These are phyloP conservation scores for Penicillium pancosmium DNA, from an alignment of 495 filamentous ascomycete genomes.

Conservation along the genomic window DNA sequence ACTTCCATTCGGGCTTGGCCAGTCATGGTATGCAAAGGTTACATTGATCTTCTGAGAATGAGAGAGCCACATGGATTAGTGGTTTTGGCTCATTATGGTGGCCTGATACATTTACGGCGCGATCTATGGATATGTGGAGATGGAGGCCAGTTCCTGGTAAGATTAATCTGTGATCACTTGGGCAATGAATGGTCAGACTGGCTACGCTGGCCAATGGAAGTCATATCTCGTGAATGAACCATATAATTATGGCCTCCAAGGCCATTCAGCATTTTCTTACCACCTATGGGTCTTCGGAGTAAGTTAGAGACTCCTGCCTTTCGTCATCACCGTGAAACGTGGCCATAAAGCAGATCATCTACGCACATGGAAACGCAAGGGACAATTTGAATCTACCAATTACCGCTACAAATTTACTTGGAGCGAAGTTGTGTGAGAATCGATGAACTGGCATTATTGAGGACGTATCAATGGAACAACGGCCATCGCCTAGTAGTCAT, in stretches of 20 bases:
- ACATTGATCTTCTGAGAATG: conserved; percentile 18
- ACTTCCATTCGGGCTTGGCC: conserved; percentile 19
- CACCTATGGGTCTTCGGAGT: no score
- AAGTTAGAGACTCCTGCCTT: no score
- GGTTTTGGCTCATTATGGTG: conserved; percentile 24
- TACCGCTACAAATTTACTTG: no score
- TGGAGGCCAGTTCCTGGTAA: conserved; percentile 19
- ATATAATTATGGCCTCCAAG: not conserved
- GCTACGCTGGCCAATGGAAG: conserved; percentile 15
- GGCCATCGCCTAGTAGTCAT: no score
- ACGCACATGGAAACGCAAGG: no score
- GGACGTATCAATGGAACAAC: no score
- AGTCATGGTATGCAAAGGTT: conserved; percentile 10
- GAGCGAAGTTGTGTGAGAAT: no score
- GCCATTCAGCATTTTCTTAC: not conserved
- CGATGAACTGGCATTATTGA: no score
- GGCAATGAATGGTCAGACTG: conserved; percentile 20
- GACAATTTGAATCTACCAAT: no score
- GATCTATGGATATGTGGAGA: conserved; percentile 21
- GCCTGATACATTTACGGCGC: conserved; percentile 14
- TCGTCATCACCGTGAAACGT: no score
- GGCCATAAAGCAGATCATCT: no score
- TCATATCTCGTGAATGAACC: not conserved
- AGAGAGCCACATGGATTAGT: conserved; percentile 17
- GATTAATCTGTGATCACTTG: conserved; percentile 16